Percentiles rank a stretch among this genome's conserved stretches.
Evolutionary conservation across 495 filamentous ascomycete genomes (phyloP).

Genomic region (Penicillium odoratum): DNA sequence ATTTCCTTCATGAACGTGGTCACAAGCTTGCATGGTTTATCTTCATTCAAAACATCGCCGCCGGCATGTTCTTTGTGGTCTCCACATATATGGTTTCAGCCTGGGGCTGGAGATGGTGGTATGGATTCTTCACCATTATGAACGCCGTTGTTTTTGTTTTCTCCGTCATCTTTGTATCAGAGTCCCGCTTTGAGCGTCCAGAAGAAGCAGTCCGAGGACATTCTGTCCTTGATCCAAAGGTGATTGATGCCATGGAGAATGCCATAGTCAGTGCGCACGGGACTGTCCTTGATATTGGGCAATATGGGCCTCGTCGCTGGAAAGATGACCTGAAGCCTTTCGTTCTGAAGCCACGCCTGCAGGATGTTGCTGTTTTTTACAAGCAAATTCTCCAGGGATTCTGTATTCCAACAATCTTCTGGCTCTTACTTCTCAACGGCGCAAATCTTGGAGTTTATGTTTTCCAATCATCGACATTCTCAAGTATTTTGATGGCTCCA

Average conservation of each 20-base stretch:
- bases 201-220: constrained; percentile 10
- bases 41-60: constrained; percentile 19
- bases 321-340: constrained; percentile 15
- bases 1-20: constrained; percentile 24
- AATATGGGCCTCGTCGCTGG: constrained; percentile 19
- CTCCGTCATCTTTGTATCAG: constrained; percentile 13
- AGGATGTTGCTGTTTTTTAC: constrained; percentile 17
- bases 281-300: not conserved
- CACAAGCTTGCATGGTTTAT: constrained; percentile 24
- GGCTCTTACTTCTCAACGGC: constrained; percentile 27
- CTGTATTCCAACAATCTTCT: constrained; percentile 23
- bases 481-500: constrained; percentile 17
- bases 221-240: constrained; percentile 2
- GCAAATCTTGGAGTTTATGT: constrained; percentile 26
- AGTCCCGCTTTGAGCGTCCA: constrained; percentile 17
- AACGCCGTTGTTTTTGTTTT: constrained; percentile 16
- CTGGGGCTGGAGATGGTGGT: constrained; percentile 29
- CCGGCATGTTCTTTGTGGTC: constrained; percentile 19
- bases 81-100: constrained; percentile 20
- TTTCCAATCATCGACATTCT: constrained; percentile 22
- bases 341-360: constrained; percentile 9
- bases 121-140: constrained; percentile 23
- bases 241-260: not conserved
- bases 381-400: constrained; percentile 25
- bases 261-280: too few relatives aligned